Evolutionary conservation across 768 basidiomycete genomes (phyloP), one percentile per base, ranked within the genome.

Genomic region (Xanthoconium stramineum): DNA sequence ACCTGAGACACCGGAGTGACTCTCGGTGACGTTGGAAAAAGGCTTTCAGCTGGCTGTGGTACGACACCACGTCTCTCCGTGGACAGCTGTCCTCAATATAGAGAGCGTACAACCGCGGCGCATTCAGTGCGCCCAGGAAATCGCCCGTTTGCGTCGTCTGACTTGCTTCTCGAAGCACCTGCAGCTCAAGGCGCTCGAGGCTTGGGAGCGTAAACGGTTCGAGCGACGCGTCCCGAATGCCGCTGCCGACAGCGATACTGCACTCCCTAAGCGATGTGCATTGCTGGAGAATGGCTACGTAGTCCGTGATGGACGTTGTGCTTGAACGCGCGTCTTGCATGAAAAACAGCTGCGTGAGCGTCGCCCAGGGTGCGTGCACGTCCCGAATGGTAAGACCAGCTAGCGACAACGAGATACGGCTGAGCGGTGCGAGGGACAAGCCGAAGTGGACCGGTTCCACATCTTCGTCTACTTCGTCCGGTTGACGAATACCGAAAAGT

Each of bases 251-350:
- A 10, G 58, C 19, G 20, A 68, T 49, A 8, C 44, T 28, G 28
- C 65, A 67, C 33, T 67, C 65, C 38, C 52, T 60, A 53, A 68
- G 67, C 17, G 56, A 58, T 19, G 42, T 55, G 37, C 67, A 68
- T 14, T 68, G 63, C 47, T 7, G 55, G 15, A 68, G 58, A 17
- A 68, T 33, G 7, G 43, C 15, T 14, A 55, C 52, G 15, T 69
- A 68, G 32, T 62, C 63, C 3, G 57, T 56, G 53, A 69, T 51
- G 0, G 67, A 60, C 9, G 62, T 50, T 35, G 55, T 46, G 39
- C 62, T 67, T 17, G 62, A 50, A 36, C 52, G 56, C n/a, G 58
- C 57, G 30, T 67, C 57, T n/a, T 60, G 60, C 65, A 69, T 69
- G 42, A 68, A 67, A 3, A 49, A 57, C 46, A 69, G 35, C 1